phyloP scores from a whole-genome alignment of 1,284 basidiomycete species.

The Fomitopsis palustris region DNA sequence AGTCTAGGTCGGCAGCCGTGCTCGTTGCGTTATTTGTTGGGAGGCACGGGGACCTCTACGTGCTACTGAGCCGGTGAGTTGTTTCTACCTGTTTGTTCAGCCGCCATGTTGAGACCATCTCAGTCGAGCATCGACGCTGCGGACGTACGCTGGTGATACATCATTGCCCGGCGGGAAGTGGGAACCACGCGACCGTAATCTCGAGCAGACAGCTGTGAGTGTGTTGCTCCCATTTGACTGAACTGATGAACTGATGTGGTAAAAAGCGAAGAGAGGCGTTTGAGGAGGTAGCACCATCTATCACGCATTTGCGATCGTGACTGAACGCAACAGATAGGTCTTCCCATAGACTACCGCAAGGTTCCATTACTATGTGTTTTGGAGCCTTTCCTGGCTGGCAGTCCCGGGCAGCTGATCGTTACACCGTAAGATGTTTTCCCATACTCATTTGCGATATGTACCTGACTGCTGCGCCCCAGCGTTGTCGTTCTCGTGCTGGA shows the following conservation, averaged over 20 bases:
- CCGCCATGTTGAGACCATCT: not conserved
- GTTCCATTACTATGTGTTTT: constrained; percentile 73
- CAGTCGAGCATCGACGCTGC: constrained; percentile 69
- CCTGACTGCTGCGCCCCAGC: constrained; percentile 35
- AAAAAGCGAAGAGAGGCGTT: constrained; percentile 70
- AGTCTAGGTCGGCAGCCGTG: constrained; percentile 63
- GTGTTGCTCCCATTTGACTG: not conserved
- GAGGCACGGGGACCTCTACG: constrained; percentile 76
- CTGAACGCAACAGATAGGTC: constrained; percentile 59
- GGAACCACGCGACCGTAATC: constrained; percentile 60
- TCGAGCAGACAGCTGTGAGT: constrained; percentile 80
- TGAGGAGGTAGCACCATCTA: constrained; percentile 50
- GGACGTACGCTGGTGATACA: constrained; percentile 81
- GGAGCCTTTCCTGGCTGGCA: constrained; percentile 73
- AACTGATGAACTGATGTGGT: not conserved
- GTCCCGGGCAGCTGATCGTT: constrained; percentile 55
- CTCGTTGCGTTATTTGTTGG: constrained; percentile 81
- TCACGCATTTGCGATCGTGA: not conserved
- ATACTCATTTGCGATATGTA: not conserved
- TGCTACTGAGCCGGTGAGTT: constrained; percentile 69
- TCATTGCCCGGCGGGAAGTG: constrained; percentile 81
- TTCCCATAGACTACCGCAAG: constrained; percentile 63
- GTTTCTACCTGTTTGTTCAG: not conserved
- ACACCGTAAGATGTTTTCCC: constrained; percentile 59
- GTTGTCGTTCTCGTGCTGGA: constrained; percentile 82